Conservation (phyloP, 345 rosid species). For the Pugionium cornutum region DNA sequence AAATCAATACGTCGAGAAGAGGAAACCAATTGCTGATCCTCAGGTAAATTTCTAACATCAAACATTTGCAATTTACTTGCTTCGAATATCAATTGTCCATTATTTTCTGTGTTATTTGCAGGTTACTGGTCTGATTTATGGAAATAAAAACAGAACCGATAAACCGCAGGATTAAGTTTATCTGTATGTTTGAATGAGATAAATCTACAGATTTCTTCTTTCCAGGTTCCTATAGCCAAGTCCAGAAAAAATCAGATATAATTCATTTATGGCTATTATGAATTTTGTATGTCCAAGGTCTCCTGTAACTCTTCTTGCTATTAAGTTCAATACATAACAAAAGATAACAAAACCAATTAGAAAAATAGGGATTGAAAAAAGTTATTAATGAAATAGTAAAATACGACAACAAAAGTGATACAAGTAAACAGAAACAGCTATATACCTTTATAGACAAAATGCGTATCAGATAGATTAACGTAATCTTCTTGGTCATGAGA, state of each 20-base stretch:
- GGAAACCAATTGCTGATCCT: slow-evolving; percentile 80
- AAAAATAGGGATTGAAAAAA: not conserved
- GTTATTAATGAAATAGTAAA: slow-evolving; percentile 41
- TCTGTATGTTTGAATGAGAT: too few species aligned
- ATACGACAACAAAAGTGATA: slow-evolving; percentile 25
- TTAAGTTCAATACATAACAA: too few species aligned
- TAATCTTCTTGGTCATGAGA: slow-evolving; percentile 31
- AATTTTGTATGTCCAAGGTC: not conserved
- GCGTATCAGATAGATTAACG: not conserved
- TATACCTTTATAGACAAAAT: slow-evolving; percentile 42
- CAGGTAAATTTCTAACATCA: slow-evolving; percentile 48
- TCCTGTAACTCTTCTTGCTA: too few species aligned
- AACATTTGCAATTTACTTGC: not conserved
- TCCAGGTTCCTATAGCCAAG: too few species aligned
- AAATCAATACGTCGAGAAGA: slow-evolving; percentile 65
- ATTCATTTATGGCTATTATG: too few species aligned
- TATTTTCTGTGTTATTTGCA: slow-evolving; percentile 31
- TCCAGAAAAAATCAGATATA: too few species aligned
- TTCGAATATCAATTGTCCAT: not conserved
- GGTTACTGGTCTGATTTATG: slow-evolving; percentile 72
- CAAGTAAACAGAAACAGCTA: slow-evolving; percentile 26
- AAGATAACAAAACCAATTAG: too few species aligned
- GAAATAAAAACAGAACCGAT: slow-evolving; percentile 53
- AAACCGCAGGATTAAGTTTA: slow-evolving; percentile 35
- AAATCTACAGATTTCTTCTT: too few species aligned